A percentile compares a stretch with the other conserved stretches of the same genome.
Evolutionary conservation across 202 grass and related monocot genomes (phyloP).

Genomic region (Panicum hallii): DNA sequence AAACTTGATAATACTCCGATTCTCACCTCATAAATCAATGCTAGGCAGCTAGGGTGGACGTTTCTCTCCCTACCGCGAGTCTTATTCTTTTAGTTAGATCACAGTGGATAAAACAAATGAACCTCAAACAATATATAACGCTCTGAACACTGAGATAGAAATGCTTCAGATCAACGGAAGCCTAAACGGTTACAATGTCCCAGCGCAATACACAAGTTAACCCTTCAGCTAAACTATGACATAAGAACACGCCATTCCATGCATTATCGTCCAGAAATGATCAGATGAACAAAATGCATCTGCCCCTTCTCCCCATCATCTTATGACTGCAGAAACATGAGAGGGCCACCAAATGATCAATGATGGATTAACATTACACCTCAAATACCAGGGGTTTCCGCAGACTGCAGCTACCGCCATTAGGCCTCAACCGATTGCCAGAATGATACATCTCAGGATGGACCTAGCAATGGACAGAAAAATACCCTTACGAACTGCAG

Average conservation of each 20-base stretch:
- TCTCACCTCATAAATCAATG: background rate
- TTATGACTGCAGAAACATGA: background rate
- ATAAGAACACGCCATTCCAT: background rate
- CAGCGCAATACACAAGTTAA: background rate
- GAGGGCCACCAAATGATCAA: background rate
- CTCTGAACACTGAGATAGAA: background rate
- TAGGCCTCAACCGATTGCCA: too few species aligned
- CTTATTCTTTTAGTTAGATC: background rate
- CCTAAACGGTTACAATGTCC: background rate
- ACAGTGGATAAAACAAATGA: background rate
- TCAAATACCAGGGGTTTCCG: too few species aligned
- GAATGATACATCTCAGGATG: too few species aligned
- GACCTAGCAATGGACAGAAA: background rate
- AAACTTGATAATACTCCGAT: background rate
- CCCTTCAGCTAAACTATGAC: constrained; percentile 6
- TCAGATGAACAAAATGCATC: background rate
- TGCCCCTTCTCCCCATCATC: background rate
- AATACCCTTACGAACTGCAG: background rate
- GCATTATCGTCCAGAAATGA: background rate
- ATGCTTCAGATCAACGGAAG: background rate
- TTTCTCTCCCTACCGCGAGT: background rate
- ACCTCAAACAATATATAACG: background rate
- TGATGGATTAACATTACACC: background rate
- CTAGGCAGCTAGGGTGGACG: background rate
- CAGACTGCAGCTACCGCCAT: too few species aligned